Conservation (phyloP, 495 filamentous ascomycete species). For the Aspergillus saccharolyticus region DNA sequence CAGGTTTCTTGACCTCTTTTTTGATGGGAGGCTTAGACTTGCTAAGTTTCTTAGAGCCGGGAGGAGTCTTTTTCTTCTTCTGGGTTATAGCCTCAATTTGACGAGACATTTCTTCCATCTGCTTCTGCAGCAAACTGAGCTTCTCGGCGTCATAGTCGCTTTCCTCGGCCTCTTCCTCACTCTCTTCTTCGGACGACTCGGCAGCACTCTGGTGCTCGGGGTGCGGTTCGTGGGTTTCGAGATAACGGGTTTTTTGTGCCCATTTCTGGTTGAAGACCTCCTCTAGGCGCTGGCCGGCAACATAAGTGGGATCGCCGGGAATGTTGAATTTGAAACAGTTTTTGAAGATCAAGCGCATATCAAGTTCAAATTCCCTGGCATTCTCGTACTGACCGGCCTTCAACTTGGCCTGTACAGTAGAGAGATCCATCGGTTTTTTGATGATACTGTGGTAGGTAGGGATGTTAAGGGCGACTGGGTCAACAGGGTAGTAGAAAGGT, state of each 20-base stretch:
- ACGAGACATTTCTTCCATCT: conserved; percentile 57
- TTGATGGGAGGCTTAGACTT: conserved; percentile 50
- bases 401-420: conserved; percentile 70
- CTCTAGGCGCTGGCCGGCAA: conserved; percentile 65
- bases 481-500: conserved; percentile 77
- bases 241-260: conserved; percentile 66
- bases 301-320: conserved; percentile 63
- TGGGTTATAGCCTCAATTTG: conserved; percentile 49
- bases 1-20: conserved; percentile 50
- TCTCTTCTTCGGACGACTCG: conserved; percentile 56
- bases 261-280: conserved; percentile 69
- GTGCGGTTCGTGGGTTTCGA: conserved; percentile 66
- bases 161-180: conserved; percentile 64
- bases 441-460: conserved; percentile 88
- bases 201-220: conserved; percentile 41
- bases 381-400: conserved; percentile 75
- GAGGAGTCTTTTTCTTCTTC: conserved; percentile 62
- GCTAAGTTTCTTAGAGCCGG: conserved; percentile 50
- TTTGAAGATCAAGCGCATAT: conserved; percentile 75
- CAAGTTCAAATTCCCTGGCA: conserved; percentile 77
- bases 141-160: conserved; percentile 64
- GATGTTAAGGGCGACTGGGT: conserved; percentile 91
- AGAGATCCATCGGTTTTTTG: conserved; percentile 93
- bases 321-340: conserved; percentile 95
- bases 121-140: conserved; percentile 59